Conservation (phyloP, 257 asterid genomes). For the Solanum sparsipilum region DNA sequence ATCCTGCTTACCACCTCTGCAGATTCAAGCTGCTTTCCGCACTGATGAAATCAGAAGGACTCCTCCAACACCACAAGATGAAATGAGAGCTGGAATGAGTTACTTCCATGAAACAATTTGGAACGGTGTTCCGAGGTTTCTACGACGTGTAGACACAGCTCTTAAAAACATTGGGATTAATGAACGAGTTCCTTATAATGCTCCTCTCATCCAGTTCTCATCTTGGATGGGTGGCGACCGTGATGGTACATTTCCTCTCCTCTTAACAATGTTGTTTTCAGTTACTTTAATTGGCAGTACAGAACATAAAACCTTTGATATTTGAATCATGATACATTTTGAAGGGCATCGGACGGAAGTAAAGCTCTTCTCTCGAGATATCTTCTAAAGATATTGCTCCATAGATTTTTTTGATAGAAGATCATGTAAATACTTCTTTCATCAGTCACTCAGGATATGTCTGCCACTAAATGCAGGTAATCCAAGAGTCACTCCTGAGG, state of each 20-base stretch:
- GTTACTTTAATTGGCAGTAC: neutral
- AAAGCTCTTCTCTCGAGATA: neutral
- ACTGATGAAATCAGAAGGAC: slow-evolving; percentile 44
- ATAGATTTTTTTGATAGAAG: neutral
- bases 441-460: neutral
- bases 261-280: neutral
- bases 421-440: neutral
- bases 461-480: slow-evolving; percentile 20
- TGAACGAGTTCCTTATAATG: slow-evolving; percentile 46
- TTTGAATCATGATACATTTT: neutral
- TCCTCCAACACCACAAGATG: slow-evolving; percentile 50
- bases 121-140: slow-evolving; percentile 43
- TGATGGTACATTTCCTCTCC: slow-evolving; percentile 19
- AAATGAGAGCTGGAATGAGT: slow-evolving; percentile 56
- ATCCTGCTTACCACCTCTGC: neutral
- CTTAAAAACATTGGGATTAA: slow-evolving; percentile 35
- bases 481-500: slow-evolving; percentile 48
- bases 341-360: neutral
- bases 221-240: slow-evolving; percentile 60
- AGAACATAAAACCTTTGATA: neutral
- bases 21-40: slow-evolving; percentile 51
- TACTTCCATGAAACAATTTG: slow-evolving; percentile 48
- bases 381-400: neutral
- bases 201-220: slow-evolving; percentile 41
- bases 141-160: slow-evolving; percentile 41